A percentile compares a stretch with the other conserved stretches of the same genome.
Conservation (phyloP, 306 rosid genomes). For the Adenanthera pavonina region DNA sequence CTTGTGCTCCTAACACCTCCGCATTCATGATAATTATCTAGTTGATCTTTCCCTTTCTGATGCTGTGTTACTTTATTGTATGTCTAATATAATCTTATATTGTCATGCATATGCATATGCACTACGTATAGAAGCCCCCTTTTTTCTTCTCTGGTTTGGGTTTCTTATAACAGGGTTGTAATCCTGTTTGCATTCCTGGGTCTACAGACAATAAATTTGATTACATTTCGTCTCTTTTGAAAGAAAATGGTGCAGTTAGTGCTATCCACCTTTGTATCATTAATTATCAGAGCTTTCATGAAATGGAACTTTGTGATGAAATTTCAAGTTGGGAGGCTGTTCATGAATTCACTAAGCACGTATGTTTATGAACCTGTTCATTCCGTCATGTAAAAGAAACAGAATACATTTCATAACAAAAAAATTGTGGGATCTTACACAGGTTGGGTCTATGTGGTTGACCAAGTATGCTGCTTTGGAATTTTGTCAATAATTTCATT, state of each 20-base stretch:
- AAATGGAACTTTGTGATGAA: not conserved
- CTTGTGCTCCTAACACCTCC: not conserved
- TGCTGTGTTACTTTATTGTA: not conserved
- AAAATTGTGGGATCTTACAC: not conserved
- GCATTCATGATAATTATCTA: not conserved
- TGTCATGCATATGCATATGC: constrained; percentile 11
- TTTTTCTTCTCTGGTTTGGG: constrained; percentile 26
- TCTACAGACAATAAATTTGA: not conserved
- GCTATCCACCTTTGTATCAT: not conserved
- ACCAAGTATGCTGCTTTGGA: not conserved
- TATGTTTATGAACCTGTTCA: not conserved
- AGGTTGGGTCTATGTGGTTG: not conserved
- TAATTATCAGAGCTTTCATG: not conserved
- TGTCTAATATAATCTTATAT: not conserved
- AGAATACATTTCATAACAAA: not conserved
- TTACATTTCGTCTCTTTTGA: not conserved
- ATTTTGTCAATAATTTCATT: not conserved
- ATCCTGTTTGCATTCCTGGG: not conserved
- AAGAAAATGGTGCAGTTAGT: not conserved
- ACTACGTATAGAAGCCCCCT: not conserved
- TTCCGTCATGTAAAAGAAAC: not conserved
- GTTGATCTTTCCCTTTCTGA: not conserved
- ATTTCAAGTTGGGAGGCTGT: not conserved
- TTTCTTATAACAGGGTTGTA: constrained; percentile 10
- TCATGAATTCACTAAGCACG: not conserved